A percentile compares a stretch with the other conserved stretches of the same genome.
Evolutionary conservation across 352 stramenopile genomes (phyloP).

Genomic region (Globisporangium spinosum): DNA sequence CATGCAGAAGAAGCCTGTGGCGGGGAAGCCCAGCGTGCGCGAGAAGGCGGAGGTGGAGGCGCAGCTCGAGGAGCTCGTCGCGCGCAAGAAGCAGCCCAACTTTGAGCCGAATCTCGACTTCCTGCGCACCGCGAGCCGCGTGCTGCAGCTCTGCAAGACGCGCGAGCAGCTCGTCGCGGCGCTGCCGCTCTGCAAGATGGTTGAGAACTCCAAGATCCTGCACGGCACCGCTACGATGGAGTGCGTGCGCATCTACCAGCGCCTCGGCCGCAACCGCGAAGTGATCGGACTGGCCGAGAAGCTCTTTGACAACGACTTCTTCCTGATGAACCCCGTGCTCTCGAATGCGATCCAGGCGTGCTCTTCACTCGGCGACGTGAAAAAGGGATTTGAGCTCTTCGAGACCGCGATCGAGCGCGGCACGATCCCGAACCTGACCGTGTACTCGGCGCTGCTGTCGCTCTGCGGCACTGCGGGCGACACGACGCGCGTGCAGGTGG

Average conservation of each 20-base stretch:
- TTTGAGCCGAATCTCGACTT: slow-evolving; percentile 50
- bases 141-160: slow-evolving; percentile 51
- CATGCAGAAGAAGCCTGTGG: slow-evolving; percentile 9
- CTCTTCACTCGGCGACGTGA: slow-evolving; percentile 37
- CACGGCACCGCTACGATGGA: slow-evolving; percentile 50
- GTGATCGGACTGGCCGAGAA: slow-evolving; percentile 44
- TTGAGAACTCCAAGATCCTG: slow-evolving; percentile 30
- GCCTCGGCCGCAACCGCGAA: slow-evolving; percentile 42
- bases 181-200: slow-evolving; percentile 52
- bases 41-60: slow-evolving; percentile 16
- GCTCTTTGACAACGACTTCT: slow-evolving; percentile 59
- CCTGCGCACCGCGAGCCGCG: slow-evolving; percentile 32
- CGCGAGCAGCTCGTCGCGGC: slow-evolving; percentile 49
- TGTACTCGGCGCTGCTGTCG: slow-evolving; percentile 61
- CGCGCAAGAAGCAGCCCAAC: slow-evolving; percentile 26
- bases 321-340: slow-evolving; percentile 61
- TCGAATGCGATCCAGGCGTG: slow-evolving; percentile 58
- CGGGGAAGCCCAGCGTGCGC: slow-evolving; percentile 11
- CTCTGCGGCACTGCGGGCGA: slow-evolving; percentile 46
- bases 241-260: slow-evolving; percentile 62
- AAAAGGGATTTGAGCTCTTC: slow-evolving; percentile 63
- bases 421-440: slow-evolving; percentile 62
- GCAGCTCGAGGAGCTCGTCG: slow-evolving; percentile 41
- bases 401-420: slow-evolving; percentile 44
- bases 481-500: slow-evolving; percentile 36